Evolutionary conservation across 345 rosid species (phyloP).

Genomic region (Laguncularia racemosa): DNA sequence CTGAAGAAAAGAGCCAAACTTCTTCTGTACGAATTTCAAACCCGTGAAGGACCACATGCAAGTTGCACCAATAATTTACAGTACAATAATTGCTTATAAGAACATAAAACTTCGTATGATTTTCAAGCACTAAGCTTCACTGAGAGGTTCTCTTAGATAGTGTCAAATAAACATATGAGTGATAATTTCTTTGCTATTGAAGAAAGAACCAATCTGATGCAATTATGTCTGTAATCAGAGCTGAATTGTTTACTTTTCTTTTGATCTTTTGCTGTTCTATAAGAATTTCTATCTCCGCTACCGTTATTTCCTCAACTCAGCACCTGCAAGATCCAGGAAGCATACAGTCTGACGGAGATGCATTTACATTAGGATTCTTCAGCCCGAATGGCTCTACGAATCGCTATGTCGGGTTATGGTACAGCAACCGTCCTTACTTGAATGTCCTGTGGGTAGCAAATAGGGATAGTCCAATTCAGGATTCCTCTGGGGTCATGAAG

Average conservation of each 20-base stretch:
- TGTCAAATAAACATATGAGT: no score
- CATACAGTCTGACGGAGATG: constrained; percentile 21
- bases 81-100: no score
- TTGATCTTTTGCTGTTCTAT: constrained; percentile 8
- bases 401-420: constrained; percentile 56
- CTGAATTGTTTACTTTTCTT: constrained; percentile 5
- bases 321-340: constrained; percentile 28
- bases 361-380: constrained; percentile 51
- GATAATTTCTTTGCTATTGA: no score
- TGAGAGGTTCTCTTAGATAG: no score
- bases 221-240: no score
- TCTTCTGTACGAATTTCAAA: no score
- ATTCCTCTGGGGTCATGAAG: constrained; percentile 33
- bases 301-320: constrained; percentile 24
- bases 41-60: no score
- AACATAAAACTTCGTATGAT: no score
- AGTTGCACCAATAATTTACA: no score
- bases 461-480: constrained; percentile 30
- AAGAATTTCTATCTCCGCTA: constrained; percentile 13
- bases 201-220: no score
- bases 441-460: constrained; percentile 53
- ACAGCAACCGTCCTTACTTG: constrained; percentile 13
- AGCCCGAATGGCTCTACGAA: constrained; percentile 30
- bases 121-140: no score
- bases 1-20: no score